phyloP scores from a whole-genome alignment of 106 monocot species.

The Acorus gramineus region DNA sequence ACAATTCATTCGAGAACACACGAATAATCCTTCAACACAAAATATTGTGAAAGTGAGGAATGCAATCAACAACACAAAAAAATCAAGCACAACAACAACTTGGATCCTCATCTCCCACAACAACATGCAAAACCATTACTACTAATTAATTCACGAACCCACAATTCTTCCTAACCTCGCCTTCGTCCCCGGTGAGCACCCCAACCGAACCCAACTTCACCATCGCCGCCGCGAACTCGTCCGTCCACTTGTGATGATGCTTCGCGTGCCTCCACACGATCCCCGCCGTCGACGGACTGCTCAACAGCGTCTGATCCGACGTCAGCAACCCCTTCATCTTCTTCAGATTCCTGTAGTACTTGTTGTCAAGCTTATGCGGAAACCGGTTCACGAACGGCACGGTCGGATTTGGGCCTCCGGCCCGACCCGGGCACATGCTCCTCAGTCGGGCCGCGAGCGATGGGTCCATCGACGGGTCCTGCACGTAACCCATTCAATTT shows the following conservation, averaged over 20 bases:
- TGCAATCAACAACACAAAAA: too few species aligned
- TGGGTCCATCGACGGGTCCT: neutral
- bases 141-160: conserved; percentile 4
- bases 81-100: too few species aligned
- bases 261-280: conserved; percentile 3
- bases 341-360: conserved; percentile 25
- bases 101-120: too few species aligned
- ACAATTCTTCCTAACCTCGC: conserved; percentile 21
- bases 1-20: too few species aligned
- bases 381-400: conserved; percentile 16
- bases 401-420: neutral
- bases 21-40: too few species aligned
- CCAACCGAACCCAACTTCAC: conserved; percentile 23
- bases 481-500: too few species aligned
- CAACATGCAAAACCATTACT: too few species aligned
- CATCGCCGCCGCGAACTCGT: conserved; percentile 24
- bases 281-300: conserved; percentile 5
- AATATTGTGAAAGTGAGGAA: too few species aligned
- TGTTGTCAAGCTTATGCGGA: conserved; percentile 11
- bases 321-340: conserved; percentile 11
- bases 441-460: neutral
- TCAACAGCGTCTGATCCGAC: conserved; percentile 20
- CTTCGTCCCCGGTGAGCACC: conserved; percentile 18
- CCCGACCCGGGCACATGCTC: conserved; percentile 3
- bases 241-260: conserved; percentile 1